These are phyloP conservation scores for Agastache rugosa DNA, from an alignment of 257 asterid genomes.

Conservation along the genomic window DNA sequence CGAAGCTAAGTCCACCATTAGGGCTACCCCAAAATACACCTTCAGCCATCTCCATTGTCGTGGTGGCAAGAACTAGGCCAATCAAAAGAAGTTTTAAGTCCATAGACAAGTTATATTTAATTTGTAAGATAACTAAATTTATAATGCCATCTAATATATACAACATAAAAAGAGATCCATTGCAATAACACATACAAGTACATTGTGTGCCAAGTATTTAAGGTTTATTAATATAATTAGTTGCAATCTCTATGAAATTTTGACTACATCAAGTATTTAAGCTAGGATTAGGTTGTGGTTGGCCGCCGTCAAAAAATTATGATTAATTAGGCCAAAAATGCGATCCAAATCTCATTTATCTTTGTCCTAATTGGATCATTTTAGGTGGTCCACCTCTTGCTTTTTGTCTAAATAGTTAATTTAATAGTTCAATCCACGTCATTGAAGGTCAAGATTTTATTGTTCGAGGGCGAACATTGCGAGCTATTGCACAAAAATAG, in stretches of 20 bases:
- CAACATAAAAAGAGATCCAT: too few species aligned
- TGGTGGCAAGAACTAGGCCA: neutral
- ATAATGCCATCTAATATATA: neutral
- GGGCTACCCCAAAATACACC: neutral
- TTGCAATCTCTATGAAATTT: neutral
- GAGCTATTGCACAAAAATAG: too few species aligned
- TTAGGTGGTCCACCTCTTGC: too few species aligned
- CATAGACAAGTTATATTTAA: neutral
- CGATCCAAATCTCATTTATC: neutral
- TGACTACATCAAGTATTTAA: neutral
- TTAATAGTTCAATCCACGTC: too few species aligned
- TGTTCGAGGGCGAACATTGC: too few species aligned
- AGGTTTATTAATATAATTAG: neutral
- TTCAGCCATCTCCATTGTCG: neutral
- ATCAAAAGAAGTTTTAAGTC: neutral
- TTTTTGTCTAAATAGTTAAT: too few species aligned
- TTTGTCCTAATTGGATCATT: neutral
- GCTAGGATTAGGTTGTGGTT: neutral
- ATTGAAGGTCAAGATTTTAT: too few species aligned
- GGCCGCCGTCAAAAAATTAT: neutral
- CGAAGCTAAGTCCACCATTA: neutral
- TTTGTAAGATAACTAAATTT: neutral
- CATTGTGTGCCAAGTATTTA: neutral
- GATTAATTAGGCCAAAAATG: neutral
- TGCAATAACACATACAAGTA: too few species aligned